Conservation (phyloP, 2,329 filamentous ascomycete genomes). For the Cladosporium velox region DNA sequence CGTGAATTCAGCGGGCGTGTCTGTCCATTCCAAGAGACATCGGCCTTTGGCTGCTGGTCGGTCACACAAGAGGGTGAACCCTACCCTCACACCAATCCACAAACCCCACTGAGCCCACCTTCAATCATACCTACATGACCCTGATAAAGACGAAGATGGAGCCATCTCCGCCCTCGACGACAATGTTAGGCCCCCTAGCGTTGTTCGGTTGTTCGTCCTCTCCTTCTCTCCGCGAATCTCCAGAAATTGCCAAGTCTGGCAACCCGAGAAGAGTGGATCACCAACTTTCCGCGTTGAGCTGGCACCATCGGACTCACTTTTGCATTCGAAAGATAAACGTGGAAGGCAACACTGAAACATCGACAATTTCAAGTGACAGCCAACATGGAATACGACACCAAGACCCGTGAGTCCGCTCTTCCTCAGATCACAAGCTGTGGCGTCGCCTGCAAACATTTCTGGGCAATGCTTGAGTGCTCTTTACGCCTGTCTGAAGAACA, state of each 20-base stretch:
- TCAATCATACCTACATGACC: neutral
- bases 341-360: neutral
- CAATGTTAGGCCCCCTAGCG: conserved; percentile 1
- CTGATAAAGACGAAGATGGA: neutral
- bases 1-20: neutral
- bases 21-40: neutral
- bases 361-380: neutral
- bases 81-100: neutral
- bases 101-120: neutral
- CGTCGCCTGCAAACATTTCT: neutral
- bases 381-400: conserved; percentile 72
- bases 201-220: neutral
- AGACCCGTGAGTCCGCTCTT: conserved; percentile 61
- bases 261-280: conserved; percentile 1
- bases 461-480: conserved; percentile 22
- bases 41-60: neutral
- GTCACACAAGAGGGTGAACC: neutral
- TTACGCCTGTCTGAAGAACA: neutral
- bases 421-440: neutral
- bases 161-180: neutral
- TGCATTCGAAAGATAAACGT: neutral
- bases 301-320: conserved; percentile 3
- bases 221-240: conserved; percentile 5
- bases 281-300: conserved; percentile 8
- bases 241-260: conserved; percentile 11